phyloP scores from a whole-genome alignment of 2,329 filamentous ascomycete species.

The Botrytis pseudocinerea region DNA sequence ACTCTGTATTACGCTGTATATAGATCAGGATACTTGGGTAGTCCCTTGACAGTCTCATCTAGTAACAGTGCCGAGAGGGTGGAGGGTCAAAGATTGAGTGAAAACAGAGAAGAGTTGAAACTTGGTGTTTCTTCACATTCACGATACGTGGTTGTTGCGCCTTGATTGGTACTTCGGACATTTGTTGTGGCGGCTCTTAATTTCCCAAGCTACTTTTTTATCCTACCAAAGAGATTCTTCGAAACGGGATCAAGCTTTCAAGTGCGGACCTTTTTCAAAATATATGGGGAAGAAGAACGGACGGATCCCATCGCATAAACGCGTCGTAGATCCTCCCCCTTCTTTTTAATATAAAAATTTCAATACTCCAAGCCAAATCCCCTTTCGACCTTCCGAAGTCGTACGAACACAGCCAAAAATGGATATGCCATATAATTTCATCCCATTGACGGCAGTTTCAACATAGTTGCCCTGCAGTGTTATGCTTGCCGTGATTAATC shows the following conservation, averaged over 20 bases:
- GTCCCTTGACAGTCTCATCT: not conserved
- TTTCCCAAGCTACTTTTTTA: conserved; percentile 3
- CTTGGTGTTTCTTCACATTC: not conserved
- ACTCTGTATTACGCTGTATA: not conserved
- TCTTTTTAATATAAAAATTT: conserved; percentile 12
- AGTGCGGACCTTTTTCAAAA: not conserved
- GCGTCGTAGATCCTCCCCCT: not conserved
- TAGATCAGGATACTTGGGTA: conserved; percentile 3
- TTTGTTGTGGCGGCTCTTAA: conserved; percentile 16
- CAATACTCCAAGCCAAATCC: not conserved
- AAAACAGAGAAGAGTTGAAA: conserved; percentile 13
- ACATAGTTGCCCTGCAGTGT: not conserved
- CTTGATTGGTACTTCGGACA: conserved; percentile 18
- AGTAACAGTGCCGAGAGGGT: conserved; percentile 5
- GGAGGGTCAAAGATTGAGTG: conserved; percentile 5
- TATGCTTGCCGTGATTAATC: not conserved
- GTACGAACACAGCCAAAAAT: not conserved
- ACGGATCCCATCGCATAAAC: conserved; percentile 3
- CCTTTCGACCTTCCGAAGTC: not conserved
- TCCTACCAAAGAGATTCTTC: not conserved
- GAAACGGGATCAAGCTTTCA: conserved; percentile 16
- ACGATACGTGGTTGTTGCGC: not conserved
- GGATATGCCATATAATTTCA: not conserved
- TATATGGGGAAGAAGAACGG: conserved; percentile 1
- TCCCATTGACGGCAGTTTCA: not conserved